Base-by-base conservation (phyloP, 1,139 yeast species). In the Arxiozyma slooffiae region DNA sequence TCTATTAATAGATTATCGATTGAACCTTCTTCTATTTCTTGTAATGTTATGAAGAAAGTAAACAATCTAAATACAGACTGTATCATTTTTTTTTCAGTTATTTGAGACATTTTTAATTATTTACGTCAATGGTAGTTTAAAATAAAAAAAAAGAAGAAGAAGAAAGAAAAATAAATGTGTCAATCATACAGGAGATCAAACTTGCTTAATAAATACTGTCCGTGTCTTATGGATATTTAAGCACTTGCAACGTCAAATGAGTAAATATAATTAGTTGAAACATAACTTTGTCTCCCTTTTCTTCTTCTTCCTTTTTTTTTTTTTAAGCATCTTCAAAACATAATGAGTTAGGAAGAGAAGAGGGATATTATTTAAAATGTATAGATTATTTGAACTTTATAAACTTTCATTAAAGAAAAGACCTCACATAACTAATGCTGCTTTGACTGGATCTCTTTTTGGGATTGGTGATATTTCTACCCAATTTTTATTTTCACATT, bases 391-490 rank as follows among this genome's bases (percentile, higher is more conserved):
- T 14, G 69, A 65, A 42, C 58, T 60, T 54, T 80, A 77, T 62
- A 72, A 70, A 56, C 60, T 56, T 40, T 65, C 75, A 45, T 69
- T 80, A 44, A 67, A 67, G 55, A 68, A 64, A 42, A 73, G 74
- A 52, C 85, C 85, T 7, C 77, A 73, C 61, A 59, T 73, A 26
- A 78, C 82, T 52, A 81, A 81, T 60, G 76, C 80, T 67, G 50
- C 74, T 36, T 71, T 80, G 49, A 77, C 83, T 1, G 83, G 84
- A 8, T 54, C 79, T 26, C 71, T 87, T 37, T 87, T 87, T 64
- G 92, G 87, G 0, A 54, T 78, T 2, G 96, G 96, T 2, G 96
- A 88, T 62, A 67, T 71, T 1, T 60, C 84, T 34, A 95, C 96
- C 0, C 96, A 88, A 63, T 50, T 67, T 1, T 59, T 76, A 11